phyloP scores from a whole-genome alignment of 2,329 filamentous ascomycete species.

The Penicillium sp. region DNA sequence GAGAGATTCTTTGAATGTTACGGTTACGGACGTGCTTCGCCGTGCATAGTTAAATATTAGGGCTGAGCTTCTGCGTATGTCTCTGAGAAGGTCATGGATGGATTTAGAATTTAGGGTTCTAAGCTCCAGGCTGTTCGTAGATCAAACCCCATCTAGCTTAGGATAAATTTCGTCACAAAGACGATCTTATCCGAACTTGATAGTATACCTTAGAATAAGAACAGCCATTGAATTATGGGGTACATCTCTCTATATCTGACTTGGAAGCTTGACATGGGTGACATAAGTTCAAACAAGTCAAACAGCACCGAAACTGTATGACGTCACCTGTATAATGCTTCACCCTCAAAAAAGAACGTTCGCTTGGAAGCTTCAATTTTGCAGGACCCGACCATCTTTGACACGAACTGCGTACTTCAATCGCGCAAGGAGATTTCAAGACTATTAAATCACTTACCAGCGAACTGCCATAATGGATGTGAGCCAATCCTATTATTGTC shows the following conservation, averaged over 20 bases:
- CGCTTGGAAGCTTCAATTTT: background rate
- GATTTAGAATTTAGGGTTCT: too few relatives aligned
- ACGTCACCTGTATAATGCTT: slow-evolving; percentile 11
- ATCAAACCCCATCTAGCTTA: too few relatives aligned
- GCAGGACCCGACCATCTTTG: background rate
- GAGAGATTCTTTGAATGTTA: too few relatives aligned
- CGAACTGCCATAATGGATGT: slow-evolving; percentile 11
- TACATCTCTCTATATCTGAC: background rate
- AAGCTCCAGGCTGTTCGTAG: too few relatives aligned
- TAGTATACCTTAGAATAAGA: too few relatives aligned
- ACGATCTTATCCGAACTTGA: too few relatives aligned
- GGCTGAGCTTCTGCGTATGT: too few relatives aligned
- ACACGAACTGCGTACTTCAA: background rate
- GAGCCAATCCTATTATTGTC: background rate
- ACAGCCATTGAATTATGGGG: background rate
- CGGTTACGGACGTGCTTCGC: too few relatives aligned
- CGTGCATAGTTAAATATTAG: too few relatives aligned
- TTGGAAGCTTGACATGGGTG: too few relatives aligned
- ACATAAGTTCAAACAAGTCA: slow-evolving; percentile 3
- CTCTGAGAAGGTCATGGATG: too few relatives aligned
- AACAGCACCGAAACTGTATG: slow-evolving; percentile 1
- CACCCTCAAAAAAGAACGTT: background rate
- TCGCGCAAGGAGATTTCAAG: background rate
- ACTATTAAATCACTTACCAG: background rate
- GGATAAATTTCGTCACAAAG: too few relatives aligned